phyloP scores from a whole-genome alignment of 305 asterid species.

The Andrographis paniculata region DNA sequence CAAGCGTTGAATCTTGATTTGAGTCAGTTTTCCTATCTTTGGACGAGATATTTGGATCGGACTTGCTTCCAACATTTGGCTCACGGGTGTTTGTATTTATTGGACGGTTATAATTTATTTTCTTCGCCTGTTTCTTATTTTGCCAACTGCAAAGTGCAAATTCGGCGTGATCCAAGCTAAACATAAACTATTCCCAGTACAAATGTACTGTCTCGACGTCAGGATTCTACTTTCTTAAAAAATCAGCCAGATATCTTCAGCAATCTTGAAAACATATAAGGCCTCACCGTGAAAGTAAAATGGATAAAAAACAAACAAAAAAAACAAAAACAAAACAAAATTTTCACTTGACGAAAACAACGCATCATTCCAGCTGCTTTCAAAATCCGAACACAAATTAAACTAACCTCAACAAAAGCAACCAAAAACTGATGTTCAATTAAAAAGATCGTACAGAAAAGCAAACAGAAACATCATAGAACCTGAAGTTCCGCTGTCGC shows the following conservation, averaged over 20 bases:
- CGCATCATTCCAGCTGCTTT: not conserved
- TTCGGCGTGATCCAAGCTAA: constrained; percentile 1
- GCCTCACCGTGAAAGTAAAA: constrained; percentile 1
- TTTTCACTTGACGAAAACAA: not conserved
- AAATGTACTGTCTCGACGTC: constrained; percentile 4
- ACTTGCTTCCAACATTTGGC: constrained; percentile 29
- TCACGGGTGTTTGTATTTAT: constrained; percentile 25
- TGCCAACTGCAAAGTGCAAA: constrained; percentile 56
- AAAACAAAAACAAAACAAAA: constrained; percentile 7
- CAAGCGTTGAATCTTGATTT: constrained; percentile 26
- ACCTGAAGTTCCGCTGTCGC: constrained; percentile 74
- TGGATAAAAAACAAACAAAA: too few relatives aligned
- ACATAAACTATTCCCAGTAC: not conserved
- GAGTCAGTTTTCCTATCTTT: constrained; percentile 21
- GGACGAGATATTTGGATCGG: constrained; percentile 28
- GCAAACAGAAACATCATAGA: not conserved
- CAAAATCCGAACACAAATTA: not conserved
- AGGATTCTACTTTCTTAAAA: constrained; percentile 7
- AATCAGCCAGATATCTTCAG: not conserved
- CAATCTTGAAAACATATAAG: not conserved
- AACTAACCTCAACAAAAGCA: not conserved
- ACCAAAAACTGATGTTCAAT: not conserved
- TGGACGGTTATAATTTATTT: constrained; percentile 34
- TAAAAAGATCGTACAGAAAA: too few relatives aligned
- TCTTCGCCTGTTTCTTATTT: constrained; percentile 51